Base-by-base conservation (phyloP, 345 rosid genomes). In the Bretschneidera sinensis region DNA sequence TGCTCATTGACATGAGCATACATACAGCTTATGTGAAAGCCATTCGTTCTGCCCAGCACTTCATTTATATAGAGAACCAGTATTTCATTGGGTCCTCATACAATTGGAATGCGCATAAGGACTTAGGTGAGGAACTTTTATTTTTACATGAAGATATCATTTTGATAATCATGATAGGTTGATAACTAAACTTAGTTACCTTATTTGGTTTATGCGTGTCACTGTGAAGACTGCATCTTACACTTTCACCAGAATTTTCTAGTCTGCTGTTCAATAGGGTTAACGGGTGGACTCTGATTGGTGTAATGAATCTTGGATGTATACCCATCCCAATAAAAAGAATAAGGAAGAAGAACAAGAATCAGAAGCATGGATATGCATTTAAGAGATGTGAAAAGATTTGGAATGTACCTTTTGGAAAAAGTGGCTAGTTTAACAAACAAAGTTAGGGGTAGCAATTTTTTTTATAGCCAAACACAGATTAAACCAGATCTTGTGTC, bases 1-100 rank as follows among this genome's bases (percentile, higher is more conserved):
- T 89, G 51, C 86, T 92, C 57, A 92, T 92, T 49, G 98, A 92
- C 80, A 89, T 92, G 98, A 92, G 98, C 90, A 92, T 92, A 77
- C 98, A 89, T 76, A 82, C 95, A 0, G 96, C 97, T 63, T 92
- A 87, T 64, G 96, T 92, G 62, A 87, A 85, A 72, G 98, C 97
- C 67, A 92, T 92, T 58, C 98, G 98, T 73, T 72, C 94, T 64
- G 98, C 98, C 24, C 98, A 92, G 77, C 96, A 92, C 74, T 92
- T 79, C 68, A 87, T 92, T 65, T 92, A 92, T 70, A 89, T 92
- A 1, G 98, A 92, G 78, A 92, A 92, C 68, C 98, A 92, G 71
- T 92, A 92, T 71, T 92, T 92, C 77, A 80, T 87, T 68, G 98
- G 98, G 21, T 92, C 98, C 55, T 87, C 98, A 17, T 89, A 70